These are phyloP conservation scores for Escovopsis sp. DNA, from an alignment of 2,329 filamentous ascomycete genomes.

Conservation along the genomic window DNA sequence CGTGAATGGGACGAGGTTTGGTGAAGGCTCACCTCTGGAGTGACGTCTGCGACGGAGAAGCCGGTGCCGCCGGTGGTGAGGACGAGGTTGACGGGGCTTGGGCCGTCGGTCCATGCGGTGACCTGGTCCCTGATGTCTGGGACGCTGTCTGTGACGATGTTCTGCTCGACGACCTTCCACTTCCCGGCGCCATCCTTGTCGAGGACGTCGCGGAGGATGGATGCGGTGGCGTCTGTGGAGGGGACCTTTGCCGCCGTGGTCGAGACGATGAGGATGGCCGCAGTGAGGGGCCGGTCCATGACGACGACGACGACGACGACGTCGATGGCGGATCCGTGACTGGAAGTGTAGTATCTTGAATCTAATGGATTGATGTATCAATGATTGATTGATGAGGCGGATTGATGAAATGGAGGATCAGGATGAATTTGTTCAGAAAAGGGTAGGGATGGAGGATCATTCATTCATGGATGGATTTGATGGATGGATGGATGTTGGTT, in stretches of 20 bases:
- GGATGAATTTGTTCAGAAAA: too few species aligned
- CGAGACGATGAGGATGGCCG: slow-evolving; percentile 74
- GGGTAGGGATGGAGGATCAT: too few species aligned
- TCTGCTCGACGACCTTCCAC: slow-evolving; percentile 56
- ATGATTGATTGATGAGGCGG: too few species aligned
- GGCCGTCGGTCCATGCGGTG: slow-evolving; percentile 55
- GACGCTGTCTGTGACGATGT: slow-evolving; percentile 68
- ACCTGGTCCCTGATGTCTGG: slow-evolving; percentile 62
- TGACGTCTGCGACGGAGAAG: slow-evolving; percentile 72
- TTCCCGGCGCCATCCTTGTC: slow-evolving; percentile 47
- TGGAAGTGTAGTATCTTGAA: too few species aligned
- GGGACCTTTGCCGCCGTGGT: slow-evolving; percentile 76
- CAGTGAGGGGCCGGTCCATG: slow-evolving; percentile 36
- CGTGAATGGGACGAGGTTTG: too few species aligned
- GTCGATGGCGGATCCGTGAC: too few species aligned
- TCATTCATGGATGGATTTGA: too few species aligned
- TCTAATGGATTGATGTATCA: too few species aligned
- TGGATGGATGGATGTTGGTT: too few species aligned
- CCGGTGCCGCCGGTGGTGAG: slow-evolving; percentile 88
- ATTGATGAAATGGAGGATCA: too few species aligned
- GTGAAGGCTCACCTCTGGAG: slow-evolving; percentile 55
- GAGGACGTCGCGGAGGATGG: slow-evolving; percentile 55
- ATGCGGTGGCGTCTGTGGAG: slow-evolving; percentile 60
- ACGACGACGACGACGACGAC: too few species aligned
- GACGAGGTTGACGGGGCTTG: slow-evolving; percentile 55